These are phyloP conservation scores for Tolypocladium amazonense DNA, from an alignment of 2,329 filamentous ascomycete species.

Conservation along the genomic window DNA sequence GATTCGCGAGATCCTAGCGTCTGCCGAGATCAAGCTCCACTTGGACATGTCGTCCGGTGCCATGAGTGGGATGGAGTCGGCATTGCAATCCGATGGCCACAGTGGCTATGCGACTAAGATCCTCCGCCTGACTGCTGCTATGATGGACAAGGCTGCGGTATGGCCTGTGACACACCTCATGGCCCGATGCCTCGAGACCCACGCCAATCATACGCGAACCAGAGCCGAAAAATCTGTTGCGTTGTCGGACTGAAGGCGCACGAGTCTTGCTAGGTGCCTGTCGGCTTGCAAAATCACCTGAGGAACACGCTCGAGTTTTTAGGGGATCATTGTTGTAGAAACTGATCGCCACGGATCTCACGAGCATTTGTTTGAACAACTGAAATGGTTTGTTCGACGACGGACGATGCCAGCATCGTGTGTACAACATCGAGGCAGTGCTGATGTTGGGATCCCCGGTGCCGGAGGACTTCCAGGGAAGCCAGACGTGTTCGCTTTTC, in stretches of 20 bases:
- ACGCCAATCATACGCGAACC: slow-evolving; percentile 39
- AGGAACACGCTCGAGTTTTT: background rate
- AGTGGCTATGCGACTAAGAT: slow-evolving; percentile 79
- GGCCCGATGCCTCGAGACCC: slow-evolving; percentile 43
- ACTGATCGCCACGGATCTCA: background rate
- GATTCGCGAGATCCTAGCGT: slow-evolving; percentile 66
- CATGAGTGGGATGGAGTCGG: slow-evolving; percentile 40
- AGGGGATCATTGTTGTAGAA: background rate
- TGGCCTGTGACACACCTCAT: slow-evolving; percentile 64
- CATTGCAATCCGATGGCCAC: slow-evolving; percentile 45
- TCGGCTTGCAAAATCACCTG: background rate
- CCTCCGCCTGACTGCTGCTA: slow-evolving; percentile 71
- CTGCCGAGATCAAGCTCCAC: slow-evolving; percentile 71
- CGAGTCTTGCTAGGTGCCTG: background rate
- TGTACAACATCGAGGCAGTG: background rate
- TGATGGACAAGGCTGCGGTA: slow-evolving; percentile 79
- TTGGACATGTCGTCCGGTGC: slow-evolving; percentile 37
- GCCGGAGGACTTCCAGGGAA: background rate
- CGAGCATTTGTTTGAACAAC: too few relatives aligned
- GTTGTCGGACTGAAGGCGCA: slow-evolving; percentile 21
- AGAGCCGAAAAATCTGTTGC: slow-evolving; percentile 42
- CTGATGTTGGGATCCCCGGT: background rate
- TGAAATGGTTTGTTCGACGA: background rate
- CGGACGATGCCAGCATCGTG: background rate
- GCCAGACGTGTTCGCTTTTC: background rate